These are phyloP conservation scores for Dryas drummondii DNA, from an alignment of 306 rosid species.

Conservation along the genomic window DNA sequence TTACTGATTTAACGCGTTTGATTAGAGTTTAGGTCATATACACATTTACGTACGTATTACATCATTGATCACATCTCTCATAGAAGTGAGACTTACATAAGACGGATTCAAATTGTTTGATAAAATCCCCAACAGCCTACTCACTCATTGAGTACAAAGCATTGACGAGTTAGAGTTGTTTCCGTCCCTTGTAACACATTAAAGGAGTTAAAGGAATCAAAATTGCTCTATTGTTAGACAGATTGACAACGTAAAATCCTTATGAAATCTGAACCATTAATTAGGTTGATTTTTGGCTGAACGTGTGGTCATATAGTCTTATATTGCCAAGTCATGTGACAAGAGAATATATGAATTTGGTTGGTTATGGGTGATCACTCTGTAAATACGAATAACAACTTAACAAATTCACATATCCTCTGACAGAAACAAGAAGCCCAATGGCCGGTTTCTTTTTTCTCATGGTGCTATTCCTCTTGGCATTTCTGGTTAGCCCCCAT, in stretches of 20 bases:
- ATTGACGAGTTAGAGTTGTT: background rate
- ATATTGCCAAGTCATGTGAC: no score
- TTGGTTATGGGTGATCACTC: background rate
- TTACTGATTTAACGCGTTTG: background rate
- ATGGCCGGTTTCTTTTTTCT: slow-evolving; percentile 7
- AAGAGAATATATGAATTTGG: background rate
- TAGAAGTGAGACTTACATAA: background rate
- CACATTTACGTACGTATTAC: background rate
- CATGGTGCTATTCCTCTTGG: background rate
- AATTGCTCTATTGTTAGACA: no score
- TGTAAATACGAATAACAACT: background rate
- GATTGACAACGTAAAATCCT: no score
- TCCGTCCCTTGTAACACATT: background rate
- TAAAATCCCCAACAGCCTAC: no score
- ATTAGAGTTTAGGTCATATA: background rate
- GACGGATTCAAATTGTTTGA: no score
- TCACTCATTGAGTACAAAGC: no score
- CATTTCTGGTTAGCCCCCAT: background rate
- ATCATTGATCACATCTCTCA: background rate
- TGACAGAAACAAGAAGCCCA: background rate
- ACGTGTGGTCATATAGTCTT: no score
- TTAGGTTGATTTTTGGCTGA: no score
- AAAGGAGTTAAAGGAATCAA: background rate
- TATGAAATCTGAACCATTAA: no score
- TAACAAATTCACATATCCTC: background rate